Conservation (phyloP, 176 grass and related monocot species). For the Eremochloa ophiuroides region DNA sequence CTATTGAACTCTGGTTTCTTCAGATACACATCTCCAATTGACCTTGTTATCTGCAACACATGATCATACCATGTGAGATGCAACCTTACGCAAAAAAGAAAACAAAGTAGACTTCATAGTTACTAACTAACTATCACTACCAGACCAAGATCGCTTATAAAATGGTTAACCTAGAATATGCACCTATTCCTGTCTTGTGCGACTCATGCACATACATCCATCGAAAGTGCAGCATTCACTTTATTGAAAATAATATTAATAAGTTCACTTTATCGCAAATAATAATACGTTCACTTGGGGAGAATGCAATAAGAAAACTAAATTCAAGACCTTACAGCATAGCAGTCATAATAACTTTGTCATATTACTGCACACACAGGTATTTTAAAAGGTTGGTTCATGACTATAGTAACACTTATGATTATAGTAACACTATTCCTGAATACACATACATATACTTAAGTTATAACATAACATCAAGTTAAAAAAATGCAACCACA, state of each 20-base stretch:
- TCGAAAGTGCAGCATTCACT: not conserved
- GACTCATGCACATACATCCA: not conserved
- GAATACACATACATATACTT: not conserved
- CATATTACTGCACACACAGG: not conserved
- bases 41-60: slow-evolving; percentile 75
- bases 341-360: not conserved
- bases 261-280: not conserved
- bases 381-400: not conserved
- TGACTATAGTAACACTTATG: not conserved
- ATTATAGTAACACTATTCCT: not conserved
- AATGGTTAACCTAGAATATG: not conserved
- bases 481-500: not conserved
- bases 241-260: not conserved
- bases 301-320: not conserved
- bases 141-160: not conserved
- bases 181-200: not conserved
- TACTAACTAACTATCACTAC: not conserved
- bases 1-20: slow-evolving; percentile 84
- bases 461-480: slow-evolving; percentile 12
- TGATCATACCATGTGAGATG: slow-evolving; percentile 16
- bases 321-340: not conserved
- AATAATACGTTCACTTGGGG: not conserved
- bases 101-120: not conserved
- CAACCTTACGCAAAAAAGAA: not conserved
- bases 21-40: slow-evolving; percentile 92